Conservation (phyloP, 2,329 filamentous ascomycete species). For the Aphanocladium album region DNA sequence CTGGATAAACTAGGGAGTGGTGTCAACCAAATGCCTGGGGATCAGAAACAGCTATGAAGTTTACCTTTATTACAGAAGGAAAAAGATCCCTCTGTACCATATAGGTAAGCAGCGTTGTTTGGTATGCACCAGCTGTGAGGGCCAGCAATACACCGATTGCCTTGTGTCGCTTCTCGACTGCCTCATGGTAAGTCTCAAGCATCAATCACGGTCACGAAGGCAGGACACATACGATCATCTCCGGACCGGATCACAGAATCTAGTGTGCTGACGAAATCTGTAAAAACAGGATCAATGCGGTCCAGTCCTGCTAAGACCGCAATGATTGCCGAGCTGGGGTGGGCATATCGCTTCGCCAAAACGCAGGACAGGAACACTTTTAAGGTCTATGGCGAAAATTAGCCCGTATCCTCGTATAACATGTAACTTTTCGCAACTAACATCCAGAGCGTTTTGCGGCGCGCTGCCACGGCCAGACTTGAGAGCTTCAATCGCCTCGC, state of each 20-base stretch:
- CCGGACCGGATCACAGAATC: conserved; percentile 80
- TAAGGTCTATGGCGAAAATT: conserved; percentile 60
- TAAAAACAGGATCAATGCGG: conserved; percentile 79
- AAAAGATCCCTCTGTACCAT: conserved; percentile 94
- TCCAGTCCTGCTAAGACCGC: conserved; percentile 83
- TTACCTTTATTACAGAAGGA: conserved; percentile 87
- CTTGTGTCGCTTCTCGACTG: conserved; percentile 70
- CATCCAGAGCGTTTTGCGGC: conserved; percentile 79
- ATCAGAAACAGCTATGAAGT: conserved; percentile 18
- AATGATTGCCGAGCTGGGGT: conserved; percentile 93
- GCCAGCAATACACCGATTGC: conserved; percentile 78
- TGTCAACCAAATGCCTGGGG: not conserved
- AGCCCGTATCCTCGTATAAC: not conserved
- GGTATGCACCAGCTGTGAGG: conserved; percentile 88
- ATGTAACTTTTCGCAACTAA: conserved; percentile 29
- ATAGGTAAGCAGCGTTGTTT: conserved; percentile 89
- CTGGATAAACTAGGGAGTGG: conserved; percentile 64
- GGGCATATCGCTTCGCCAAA: conserved; percentile 85
- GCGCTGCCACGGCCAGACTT: conserved; percentile 56
- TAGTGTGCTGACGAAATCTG: conserved; percentile 78
- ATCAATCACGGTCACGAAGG: not conserved
- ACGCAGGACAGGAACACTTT: conserved; percentile 80
- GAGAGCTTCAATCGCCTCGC: conserved; percentile 63
- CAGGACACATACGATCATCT: conserved; percentile 52
- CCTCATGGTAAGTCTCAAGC: not conserved